These are phyloP conservation scores for Xerocomellus chrysenteron DNA, from an alignment of 768 basidiomycete genomes.

Conservation along the genomic window DNA sequence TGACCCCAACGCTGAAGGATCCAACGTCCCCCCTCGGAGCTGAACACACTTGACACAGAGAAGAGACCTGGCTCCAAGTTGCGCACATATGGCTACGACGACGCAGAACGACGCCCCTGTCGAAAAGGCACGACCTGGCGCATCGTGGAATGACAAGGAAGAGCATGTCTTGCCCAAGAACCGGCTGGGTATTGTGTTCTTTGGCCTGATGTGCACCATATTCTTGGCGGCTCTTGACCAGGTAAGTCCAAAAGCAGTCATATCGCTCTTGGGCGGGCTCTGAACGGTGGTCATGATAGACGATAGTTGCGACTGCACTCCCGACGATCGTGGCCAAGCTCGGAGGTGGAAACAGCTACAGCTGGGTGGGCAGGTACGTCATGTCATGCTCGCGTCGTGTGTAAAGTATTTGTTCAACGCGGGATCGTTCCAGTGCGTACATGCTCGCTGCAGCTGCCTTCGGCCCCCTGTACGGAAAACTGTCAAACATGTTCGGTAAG, in stretches of 20 bases:
- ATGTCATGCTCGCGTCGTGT: background rate
- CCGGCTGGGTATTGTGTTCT: conserved; percentile 23
- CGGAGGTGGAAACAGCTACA: conserved; percentile 60
- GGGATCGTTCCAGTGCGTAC: conserved; percentile 56
- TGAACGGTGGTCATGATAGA: conserved; percentile 33
- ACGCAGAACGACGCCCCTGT: background rate
- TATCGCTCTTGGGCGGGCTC: background rate
- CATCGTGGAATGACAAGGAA: conserved; percentile 56
- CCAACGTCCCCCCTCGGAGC: background rate
- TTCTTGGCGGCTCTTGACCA: conserved; percentile 57
- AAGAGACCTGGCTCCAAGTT: background rate
- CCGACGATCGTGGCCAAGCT: conserved; percentile 70
- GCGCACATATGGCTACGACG: conserved; percentile 8
- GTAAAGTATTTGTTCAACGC: background rate
- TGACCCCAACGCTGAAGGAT: background rate
- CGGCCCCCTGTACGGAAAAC: conserved; percentile 74
- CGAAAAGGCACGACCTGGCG: conserved; percentile 40
- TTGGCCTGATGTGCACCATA: conserved; percentile 31
- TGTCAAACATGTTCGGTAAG: conserved; percentile 57
- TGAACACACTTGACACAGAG: background rate
- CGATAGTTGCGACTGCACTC: conserved; percentile 72
- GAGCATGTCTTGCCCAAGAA: conserved; percentile 50
- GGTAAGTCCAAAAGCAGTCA: conserved; percentile 31
- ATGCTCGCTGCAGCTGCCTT: conserved; percentile 66
- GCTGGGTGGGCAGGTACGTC: conserved; percentile 70